These are phyloP conservation scores for Trichosporon sp. DNA, from an alignment of 1,284 basidiomycete genomes.

Conservation along the genomic window DNA sequence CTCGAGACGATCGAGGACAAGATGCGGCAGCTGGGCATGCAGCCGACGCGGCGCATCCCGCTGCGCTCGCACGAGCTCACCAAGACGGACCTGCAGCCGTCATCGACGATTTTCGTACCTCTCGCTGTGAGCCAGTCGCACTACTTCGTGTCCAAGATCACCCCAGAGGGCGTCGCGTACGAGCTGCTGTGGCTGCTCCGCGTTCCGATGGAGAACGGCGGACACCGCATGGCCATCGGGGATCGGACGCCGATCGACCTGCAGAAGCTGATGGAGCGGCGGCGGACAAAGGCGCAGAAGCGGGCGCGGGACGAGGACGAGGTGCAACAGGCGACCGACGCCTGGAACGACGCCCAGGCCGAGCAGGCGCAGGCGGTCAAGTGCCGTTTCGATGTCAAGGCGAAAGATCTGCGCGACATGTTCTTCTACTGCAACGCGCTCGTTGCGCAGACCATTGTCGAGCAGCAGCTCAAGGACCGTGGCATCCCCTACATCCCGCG, in stretches of 20 bases:
- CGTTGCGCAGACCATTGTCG: slow-evolving; percentile 84
- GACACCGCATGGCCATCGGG: slow-evolving; percentile 41
- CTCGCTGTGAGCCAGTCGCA: slow-evolving; percentile 44
- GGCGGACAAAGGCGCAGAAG: slow-evolving; percentile 28
- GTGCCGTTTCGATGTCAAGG: slow-evolving; percentile 43
- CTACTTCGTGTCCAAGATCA: slow-evolving; percentile 48
- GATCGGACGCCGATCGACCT: slow-evolving; percentile 43
- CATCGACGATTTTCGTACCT: slow-evolving; percentile 47
- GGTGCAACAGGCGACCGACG: neutral
- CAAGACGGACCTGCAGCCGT: slow-evolving; percentile 46
- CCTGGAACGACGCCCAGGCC: neutral
- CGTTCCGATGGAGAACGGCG: slow-evolving; percentile 44
- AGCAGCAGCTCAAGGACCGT: slow-evolving; percentile 79
- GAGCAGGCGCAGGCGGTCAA: neutral
- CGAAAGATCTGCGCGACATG: slow-evolving; percentile 48
- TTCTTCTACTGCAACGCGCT: slow-evolving; percentile 63
- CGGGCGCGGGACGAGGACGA: slow-evolving; percentile 23
- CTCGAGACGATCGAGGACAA: slow-evolving; percentile 50
- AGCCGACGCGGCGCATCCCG: slow-evolving; percentile 43
- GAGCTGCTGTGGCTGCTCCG: slow-evolving; percentile 48
- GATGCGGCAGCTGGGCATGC: slow-evolving; percentile 46
- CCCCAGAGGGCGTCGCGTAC: slow-evolving; percentile 40
- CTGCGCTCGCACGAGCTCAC: slow-evolving; percentile 48
- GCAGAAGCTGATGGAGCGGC: slow-evolving; percentile 35
- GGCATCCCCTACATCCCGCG: slow-evolving; percentile 76